Conservation (phyloP, 257 asterid genomes). For the Agastache rugosa region DNA sequence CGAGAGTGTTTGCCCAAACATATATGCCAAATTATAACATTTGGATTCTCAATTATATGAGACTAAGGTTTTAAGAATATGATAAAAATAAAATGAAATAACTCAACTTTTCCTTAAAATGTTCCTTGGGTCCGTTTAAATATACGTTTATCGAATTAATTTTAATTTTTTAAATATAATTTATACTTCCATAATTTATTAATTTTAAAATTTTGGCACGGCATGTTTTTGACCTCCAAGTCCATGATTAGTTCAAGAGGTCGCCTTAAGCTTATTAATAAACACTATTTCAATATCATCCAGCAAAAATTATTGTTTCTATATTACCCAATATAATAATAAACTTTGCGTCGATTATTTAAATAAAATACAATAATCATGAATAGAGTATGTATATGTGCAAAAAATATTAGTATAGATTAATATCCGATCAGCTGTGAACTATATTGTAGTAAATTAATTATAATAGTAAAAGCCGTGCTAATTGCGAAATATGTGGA, state of each 20-base stretch:
- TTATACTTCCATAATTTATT: too few species aligned
- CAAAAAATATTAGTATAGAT: too few species aligned
- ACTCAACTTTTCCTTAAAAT: neutral
- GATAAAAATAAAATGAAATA: too few species aligned
- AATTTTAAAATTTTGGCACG: neutral
- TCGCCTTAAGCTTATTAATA: constrained; percentile 6
- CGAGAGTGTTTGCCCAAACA: too few species aligned
- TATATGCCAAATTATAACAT: too few species aligned
- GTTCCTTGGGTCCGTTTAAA: neutral
- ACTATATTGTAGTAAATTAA: too few species aligned
- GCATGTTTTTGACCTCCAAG: constrained; percentile 21
- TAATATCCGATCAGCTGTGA: too few species aligned
- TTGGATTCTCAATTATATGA: neutral
- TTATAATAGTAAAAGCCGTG: too few species aligned
- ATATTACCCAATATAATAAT: neutral
- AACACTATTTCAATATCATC: neutral
- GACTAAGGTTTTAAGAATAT: neutral
- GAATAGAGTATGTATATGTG: too few species aligned
- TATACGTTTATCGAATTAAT: neutral
- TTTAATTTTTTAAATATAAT: too few species aligned
- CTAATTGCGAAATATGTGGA: neutral
- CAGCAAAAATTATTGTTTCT: neutral
- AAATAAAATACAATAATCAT: too few species aligned
- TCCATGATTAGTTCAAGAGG: constrained; percentile 33
- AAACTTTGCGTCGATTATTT: too few species aligned